phyloP scores from a whole-genome alignment of 2,329 filamentous ascomycete species.

The Colletotrichum brevisporum region DNA sequence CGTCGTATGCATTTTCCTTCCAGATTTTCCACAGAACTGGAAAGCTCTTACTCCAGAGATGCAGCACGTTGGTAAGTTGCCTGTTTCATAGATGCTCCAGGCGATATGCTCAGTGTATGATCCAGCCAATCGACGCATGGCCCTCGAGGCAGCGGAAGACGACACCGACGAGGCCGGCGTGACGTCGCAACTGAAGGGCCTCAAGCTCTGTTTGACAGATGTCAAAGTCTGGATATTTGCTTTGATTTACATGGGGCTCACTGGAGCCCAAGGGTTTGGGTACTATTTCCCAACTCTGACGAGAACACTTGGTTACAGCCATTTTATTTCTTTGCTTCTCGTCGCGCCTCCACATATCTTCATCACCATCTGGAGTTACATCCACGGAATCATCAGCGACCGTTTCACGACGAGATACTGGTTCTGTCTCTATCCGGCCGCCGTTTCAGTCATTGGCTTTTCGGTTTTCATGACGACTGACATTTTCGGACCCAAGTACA shows the following conservation, averaged over 20 bases:
- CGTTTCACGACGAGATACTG: constrained; percentile 33
- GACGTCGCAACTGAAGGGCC: constrained; percentile 62
- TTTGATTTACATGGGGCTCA: constrained; percentile 31
- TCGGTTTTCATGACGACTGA: constrained; percentile 67
- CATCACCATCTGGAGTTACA: constrained; percentile 63
- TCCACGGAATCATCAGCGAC: constrained; percentile 52
- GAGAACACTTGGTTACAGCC: constrained; percentile 26
- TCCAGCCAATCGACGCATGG: constrained; percentile 47
- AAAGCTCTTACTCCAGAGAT: constrained; percentile 57
- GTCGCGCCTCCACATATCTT: constrained; percentile 62
- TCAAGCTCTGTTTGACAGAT: constrained; percentile 66
- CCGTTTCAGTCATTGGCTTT: constrained; percentile 16
- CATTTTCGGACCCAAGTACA: constrained; percentile 67
- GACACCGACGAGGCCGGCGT: constrained; percentile 63
- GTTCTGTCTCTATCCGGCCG: constrained; percentile 38
- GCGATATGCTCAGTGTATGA: background rate
- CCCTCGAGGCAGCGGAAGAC: constrained; percentile 63
- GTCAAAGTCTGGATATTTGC: constrained; percentile 62
- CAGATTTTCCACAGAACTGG: constrained; percentile 60
- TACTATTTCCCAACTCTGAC: constrained; percentile 39
- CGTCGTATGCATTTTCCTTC: constrained; percentile 45
- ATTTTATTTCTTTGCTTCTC: constrained; percentile 22
- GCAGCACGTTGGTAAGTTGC: constrained; percentile 51
- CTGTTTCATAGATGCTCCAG: background rate
- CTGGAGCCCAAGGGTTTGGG: constrained; percentile 35